phyloP scores from a whole-genome alignment of 1,139 yeast genomes.

The Kazachstania sp. region DNA sequence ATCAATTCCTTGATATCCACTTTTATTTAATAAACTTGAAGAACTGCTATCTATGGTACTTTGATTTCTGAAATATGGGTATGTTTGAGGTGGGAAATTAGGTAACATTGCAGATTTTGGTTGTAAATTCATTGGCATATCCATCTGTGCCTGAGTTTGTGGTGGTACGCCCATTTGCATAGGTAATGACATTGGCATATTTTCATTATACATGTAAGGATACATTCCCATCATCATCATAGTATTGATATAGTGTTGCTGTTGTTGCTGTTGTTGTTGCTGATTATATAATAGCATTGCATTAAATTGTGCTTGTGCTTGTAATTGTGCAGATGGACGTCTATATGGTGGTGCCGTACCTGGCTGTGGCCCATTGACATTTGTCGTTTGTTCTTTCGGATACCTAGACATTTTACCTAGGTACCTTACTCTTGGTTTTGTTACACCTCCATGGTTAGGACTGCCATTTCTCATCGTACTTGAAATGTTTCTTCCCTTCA shows the following conservation, averaged over 20 bases:
- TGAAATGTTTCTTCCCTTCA: background rate
- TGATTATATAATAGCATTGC: background rate
- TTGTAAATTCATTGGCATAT: background rate
- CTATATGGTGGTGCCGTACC: background rate
- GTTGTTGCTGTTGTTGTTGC: conserved; percentile 1
- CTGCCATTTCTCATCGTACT: background rate
- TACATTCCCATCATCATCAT: conserved; percentile 6
- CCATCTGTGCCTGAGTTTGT: background rate
- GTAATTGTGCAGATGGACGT: background rate
- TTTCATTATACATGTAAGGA: background rate
- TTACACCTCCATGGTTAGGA: background rate
- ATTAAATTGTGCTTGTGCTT: background rate
- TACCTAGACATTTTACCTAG: conserved; percentile 3
- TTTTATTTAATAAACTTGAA: background rate
- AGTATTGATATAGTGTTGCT: background rate
- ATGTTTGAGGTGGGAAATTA: conserved; percentile 2
- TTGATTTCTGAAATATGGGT: conserved; percentile 1
- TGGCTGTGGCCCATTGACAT: background rate
- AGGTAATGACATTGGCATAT: background rate
- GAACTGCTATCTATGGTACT: conserved; percentile 2
- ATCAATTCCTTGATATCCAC: background rate
- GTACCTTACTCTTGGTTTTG: conserved; percentile 4
- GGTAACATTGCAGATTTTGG: conserved; percentile 1
- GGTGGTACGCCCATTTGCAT: background rate
- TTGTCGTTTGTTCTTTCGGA: background rate